These are phyloP conservation scores for Termitomyces sp. DNA, from an alignment of 768 basidiomycete species.

Conservation along the genomic window DNA sequence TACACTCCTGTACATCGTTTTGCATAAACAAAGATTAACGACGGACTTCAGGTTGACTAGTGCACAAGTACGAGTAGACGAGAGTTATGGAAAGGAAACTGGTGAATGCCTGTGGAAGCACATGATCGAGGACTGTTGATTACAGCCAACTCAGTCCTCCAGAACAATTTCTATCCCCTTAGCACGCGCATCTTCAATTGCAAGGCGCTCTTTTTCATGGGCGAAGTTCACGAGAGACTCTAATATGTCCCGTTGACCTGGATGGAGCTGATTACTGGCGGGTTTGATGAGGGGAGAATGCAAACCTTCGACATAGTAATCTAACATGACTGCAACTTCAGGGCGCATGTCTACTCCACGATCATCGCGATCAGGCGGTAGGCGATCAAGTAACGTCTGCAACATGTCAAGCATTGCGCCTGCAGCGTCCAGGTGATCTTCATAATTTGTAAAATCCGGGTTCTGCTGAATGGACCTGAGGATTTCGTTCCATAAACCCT, in stretches of 20 bases:
- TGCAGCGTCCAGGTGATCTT: conserved; percentile 67
- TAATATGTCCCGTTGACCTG: conserved; percentile 61
- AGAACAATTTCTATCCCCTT: conserved; percentile 52
- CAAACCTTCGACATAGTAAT: conserved; percentile 63
- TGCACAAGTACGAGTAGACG: neutral
- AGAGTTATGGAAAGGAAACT: neutral
- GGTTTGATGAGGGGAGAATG: neutral
- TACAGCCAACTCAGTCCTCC: conserved; percentile 24
- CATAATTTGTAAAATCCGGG: conserved; percentile 33
- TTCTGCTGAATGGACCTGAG: conserved; percentile 23
- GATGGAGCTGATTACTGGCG: neutral
- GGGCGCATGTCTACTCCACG: conserved; percentile 32
- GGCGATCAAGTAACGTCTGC: conserved; percentile 38
- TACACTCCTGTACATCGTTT: neutral
- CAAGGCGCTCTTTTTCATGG: conserved; percentile 39
- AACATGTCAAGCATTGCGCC: conserved; percentile 67
- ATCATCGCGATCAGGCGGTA: conserved; percentile 32
- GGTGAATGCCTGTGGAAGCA: neutral
- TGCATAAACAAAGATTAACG: neutral
- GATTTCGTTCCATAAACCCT: conserved; percentile 59
- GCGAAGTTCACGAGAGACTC: conserved; percentile 47
- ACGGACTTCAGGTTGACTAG: neutral
- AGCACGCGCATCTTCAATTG: conserved; percentile 42
- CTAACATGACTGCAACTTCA: conserved; percentile 61
- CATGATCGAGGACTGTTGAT: neutral